Percentiles rank a stretch among this genome's conserved stretches.
Conservation (phyloP, 1,284 basidiomycete genomes). For the Cutaneotrichosporon sp. region DNA sequence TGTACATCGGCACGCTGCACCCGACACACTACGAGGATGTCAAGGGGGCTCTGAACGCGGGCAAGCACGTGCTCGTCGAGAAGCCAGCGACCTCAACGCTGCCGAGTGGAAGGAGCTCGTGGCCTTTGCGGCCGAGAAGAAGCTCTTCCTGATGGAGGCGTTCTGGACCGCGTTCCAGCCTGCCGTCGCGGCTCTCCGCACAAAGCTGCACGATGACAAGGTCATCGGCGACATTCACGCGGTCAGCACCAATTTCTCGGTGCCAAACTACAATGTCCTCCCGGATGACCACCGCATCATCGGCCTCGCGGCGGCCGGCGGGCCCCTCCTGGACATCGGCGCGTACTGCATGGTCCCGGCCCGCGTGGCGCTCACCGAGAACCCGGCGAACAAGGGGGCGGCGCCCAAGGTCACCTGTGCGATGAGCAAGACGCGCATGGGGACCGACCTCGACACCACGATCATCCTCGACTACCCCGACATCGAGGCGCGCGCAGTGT, state of each 20-base stretch:
- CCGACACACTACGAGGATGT: slow-evolving; percentile 55
- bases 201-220: slow-evolving; percentile 43
- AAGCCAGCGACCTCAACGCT: slow-evolving; percentile 57
- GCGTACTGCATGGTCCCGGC: slow-evolving; percentile 40
- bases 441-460: slow-evolving; percentile 48
- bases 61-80: slow-evolving; percentile 55
- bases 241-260: slow-evolving; percentile 26
- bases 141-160: slow-evolving; percentile 54
- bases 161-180: slow-evolving; percentile 51
- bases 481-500: slow-evolving; percentile 32
- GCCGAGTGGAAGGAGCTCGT: slow-evolving; percentile 53
- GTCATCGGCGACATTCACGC: slow-evolving; percentile 47
- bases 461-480: slow-evolving; percentile 47
- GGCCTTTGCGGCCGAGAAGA: slow-evolving; percentile 49
- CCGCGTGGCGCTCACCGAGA: slow-evolving; percentile 27
- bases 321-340: slow-evolving; percentile 57
- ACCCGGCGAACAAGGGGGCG: slow-evolving; percentile 39
- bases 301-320: slow-evolving; percentile 55
- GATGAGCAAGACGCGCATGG: slow-evolving; percentile 46
- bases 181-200: slow-evolving; percentile 43
- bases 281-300: slow-evolving; percentile 50
- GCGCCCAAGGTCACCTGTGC: slow-evolving; percentile 39
- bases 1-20: slow-evolving; percentile 59
- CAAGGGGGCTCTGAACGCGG: slow-evolving; percentile 52
- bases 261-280: slow-evolving; percentile 17